phyloP scores from a whole-genome alignment of 257 asterid species.

The Henckelia pumila region DNA sequence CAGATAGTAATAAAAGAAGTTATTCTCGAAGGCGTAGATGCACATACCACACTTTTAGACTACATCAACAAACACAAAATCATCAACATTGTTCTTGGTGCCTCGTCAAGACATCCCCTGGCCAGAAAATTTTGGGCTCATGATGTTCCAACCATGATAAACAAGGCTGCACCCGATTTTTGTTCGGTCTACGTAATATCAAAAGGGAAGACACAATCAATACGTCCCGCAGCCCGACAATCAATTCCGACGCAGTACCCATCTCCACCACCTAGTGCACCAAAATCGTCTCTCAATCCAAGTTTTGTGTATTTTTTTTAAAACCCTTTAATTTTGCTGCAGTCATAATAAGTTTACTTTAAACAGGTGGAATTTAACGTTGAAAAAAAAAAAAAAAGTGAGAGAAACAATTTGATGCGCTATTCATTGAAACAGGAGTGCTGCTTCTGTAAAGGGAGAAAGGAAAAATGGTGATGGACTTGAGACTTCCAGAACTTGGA shows the following conservation, averaged over 20 bases:
- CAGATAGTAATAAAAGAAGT: slow-evolving; percentile 55
- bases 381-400: too few species aligned
- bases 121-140: slow-evolving; percentile 54
- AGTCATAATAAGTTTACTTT: neutral
- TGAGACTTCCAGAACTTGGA: slow-evolving; percentile 22
- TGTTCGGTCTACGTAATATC: slow-evolving; percentile 70
- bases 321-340: neutral
- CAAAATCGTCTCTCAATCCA: neutral
- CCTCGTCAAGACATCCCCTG: slow-evolving; percentile 41
- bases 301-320: neutral
- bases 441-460: slow-evolving; percentile 29
- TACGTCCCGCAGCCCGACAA: slow-evolving; percentile 53
- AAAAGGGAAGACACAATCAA: slow-evolving; percentile 55
- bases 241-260: slow-evolving; percentile 25
- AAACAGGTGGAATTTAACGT: neutral
- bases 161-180: slow-evolving; percentile 70
- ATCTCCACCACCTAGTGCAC: slow-evolving; percentile 23
- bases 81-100: slow-evolving; percentile 65
- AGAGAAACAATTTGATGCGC: neutral
- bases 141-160: slow-evolving; percentile 61
- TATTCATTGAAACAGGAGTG: slow-evolving; percentile 29
- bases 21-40: slow-evolving; percentile 52
- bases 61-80: slow-evolving; percentile 45
- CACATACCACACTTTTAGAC: slow-evolving; percentile 49
- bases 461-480: slow-evolving; percentile 23